Evolutionary conservation across 2,329 filamentous ascomycete species (phyloP), one percentile per base, ranked within the genome.

Genomic region (Tolypocladium tropicale): DNA sequence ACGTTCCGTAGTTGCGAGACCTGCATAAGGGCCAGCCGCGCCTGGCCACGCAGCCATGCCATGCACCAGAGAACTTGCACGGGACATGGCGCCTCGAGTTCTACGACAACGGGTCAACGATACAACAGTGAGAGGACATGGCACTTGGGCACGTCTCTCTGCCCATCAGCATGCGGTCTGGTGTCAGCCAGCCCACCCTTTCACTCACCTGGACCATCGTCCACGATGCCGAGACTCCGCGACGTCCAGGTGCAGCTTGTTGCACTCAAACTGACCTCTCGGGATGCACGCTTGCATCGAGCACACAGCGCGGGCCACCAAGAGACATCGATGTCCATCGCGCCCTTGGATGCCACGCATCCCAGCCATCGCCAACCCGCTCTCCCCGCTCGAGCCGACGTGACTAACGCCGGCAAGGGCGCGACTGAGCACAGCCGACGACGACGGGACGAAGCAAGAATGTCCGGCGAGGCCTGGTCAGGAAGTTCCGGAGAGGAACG

Each of bases 401-500:
- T 46, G 43, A 46, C 43, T 28, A 46, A 28, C 23, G 18, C 12
- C 23, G 43, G 23, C 23, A 6, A 39, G 16, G 18, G 18, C 5
- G 18, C n/a, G n/a, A n/a, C n/a, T 3, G 21, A 2, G 7, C 6
- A 5, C 11, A 25, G 4, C 23, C 14, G 43, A 28, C 23, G 6
- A 10, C 43, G 23, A 21, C 41, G 25, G 11, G 41, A 28, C 23
- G 9, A 28, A 25, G 23, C 41, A 46, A 28, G 4, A 3, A 23
- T 2, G 10, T 25, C 6, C 23, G 41, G 41, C 41, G 43, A 46
- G 43, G 7, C 43, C 23, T 28, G 23, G 63, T 57, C 72, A n/a
- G 76, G 65, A 62, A 74, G 76, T 32, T 68, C 68, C 33, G 16
- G 25, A 12, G 6, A 18, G 9, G 21, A n/a, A 25, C 12, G 12